phyloP scores from a whole-genome alignment of 2,329 filamentous ascomycete genomes.

The Fusarium sp. region DNA sequence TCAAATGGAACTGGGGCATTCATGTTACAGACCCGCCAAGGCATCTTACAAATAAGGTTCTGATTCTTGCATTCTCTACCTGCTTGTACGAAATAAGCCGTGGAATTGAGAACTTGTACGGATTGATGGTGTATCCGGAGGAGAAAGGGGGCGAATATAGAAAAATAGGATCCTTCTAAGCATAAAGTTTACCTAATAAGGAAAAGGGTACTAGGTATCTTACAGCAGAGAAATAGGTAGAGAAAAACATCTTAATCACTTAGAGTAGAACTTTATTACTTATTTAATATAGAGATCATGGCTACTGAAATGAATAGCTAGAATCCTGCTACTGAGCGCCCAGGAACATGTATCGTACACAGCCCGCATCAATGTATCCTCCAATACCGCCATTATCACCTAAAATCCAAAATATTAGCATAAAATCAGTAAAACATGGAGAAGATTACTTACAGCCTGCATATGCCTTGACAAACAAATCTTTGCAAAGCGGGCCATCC shows the following conservation, averaged over 20 bases:
- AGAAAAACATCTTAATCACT: background rate
- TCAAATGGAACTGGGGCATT: background rate
- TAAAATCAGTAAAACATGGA: too few relatives aligned
- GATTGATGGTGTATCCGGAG: background rate
- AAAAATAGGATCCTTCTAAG: background rate
- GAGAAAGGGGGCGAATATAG: background rate
- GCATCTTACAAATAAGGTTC: background rate
- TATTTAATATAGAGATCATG: background rate
- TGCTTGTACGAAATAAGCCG: background rate
- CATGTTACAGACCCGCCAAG: background rate
- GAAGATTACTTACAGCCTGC: background rate
- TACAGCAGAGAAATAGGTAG: fast-evolving
- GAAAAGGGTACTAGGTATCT: background rate
- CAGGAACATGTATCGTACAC: background rate
- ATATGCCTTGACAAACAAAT: background rate
- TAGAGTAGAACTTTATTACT: too few relatives aligned
- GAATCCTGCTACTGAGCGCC: background rate
- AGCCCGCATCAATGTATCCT: background rate
- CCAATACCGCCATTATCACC: slow-evolving; percentile 2
- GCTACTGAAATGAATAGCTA: fast-evolving
- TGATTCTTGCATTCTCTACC: background rate
- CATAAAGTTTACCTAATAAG: background rate
- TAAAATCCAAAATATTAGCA: background rate
- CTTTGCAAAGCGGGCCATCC: background rate
- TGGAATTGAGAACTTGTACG: fast-evolving